Percentiles rank a stretch among this genome's conserved stretches.
These are phyloP conservation scores for Flaveria robusta DNA, from an alignment of 129 eudicot genomes.

Conservation along the genomic window DNA sequence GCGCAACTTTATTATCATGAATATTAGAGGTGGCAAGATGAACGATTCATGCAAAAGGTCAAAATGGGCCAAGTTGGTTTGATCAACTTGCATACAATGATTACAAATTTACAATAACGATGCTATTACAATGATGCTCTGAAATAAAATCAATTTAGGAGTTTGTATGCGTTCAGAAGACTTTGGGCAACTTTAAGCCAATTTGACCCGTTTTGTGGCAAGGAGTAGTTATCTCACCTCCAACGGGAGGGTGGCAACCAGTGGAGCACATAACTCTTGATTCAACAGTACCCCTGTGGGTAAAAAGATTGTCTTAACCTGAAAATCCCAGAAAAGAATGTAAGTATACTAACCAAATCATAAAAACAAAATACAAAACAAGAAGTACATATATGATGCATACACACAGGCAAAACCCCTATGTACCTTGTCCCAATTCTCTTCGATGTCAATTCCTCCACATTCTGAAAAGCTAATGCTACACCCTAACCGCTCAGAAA, in stretches of 20 bases:
- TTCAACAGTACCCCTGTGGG: constrained; percentile 80
- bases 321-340: constrained; percentile 21
- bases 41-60: background rate
- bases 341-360: background rate
- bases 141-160: background rate
- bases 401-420: background rate
- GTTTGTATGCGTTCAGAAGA: background rate
- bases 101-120: background rate
- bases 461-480: constrained; percentile 97
- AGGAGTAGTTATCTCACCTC: constrained; percentile 52
- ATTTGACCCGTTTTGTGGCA: background rate
- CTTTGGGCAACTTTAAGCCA: constrained; percentile 1
- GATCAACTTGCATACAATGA: background rate
- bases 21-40: background rate
- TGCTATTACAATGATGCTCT: background rate
- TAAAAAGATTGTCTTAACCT: constrained; percentile 84
- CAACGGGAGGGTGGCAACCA: constrained; percentile 95
- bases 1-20: background rate
- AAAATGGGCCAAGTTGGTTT: background rate
- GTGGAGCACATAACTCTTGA: constrained; percentile 88
- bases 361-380: background rate
- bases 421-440: constrained; percentile 95
- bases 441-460: constrained; percentile 97
- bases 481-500: constrained; percentile 87
- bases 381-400: background rate